A percentile compares a stretch with the other conserved stretches of the same genome.
These are phyloP conservation scores for Xylaria curta DNA, from an alignment of 495 filamentous ascomycete genomes.

Conservation along the genomic window DNA sequence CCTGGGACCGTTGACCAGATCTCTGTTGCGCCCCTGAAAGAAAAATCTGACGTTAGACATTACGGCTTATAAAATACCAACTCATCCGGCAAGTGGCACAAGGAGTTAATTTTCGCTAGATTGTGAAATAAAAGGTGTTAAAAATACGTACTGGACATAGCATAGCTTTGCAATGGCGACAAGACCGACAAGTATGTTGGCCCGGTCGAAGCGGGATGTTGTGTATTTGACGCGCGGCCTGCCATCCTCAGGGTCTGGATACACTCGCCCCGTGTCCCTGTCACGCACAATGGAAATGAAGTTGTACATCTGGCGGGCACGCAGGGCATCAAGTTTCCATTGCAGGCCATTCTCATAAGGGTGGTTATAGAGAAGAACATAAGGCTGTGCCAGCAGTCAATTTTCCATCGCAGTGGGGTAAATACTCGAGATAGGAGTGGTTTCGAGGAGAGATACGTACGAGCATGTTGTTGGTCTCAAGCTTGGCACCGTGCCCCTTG, in stretches of 20 bases:
- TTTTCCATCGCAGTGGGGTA: neutral
- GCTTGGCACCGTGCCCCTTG: constrained; percentile 81
- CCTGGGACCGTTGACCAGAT: constrained; percentile 69
- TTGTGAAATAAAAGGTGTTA: neutral
- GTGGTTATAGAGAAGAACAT: constrained; percentile 57
- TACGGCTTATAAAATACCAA: neutral
- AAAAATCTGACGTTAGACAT: neutral
- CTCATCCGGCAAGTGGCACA: neutral
- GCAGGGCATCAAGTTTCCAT: constrained; percentile 69
- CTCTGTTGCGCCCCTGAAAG: constrained; percentile 68
- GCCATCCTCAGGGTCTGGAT: constrained; percentile 73
- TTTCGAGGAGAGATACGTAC: constrained; percentile 31
- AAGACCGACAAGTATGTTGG: constrained; percentile 73
- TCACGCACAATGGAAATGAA: constrained; percentile 78
- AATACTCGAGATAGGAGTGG: constrained; percentile 11
- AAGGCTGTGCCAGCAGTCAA: constrained; percentile 34
- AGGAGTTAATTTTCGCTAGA: neutral
- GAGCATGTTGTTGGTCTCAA: constrained; percentile 74
- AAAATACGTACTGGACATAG: constrained; percentile 58
- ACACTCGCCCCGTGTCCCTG: constrained; percentile 73
- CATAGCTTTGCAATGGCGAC: constrained; percentile 74
- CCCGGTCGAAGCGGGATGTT: constrained; percentile 70
- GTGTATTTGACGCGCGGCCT: constrained; percentile 70
- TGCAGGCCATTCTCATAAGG: constrained; percentile 70
- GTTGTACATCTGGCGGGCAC: constrained; percentile 66